Evolutionary conservation across 805 yeast species (phyloP), one percentile per base, ranked within the genome.

Genomic region (Tetrapisispora namnaoensis): DNA sequence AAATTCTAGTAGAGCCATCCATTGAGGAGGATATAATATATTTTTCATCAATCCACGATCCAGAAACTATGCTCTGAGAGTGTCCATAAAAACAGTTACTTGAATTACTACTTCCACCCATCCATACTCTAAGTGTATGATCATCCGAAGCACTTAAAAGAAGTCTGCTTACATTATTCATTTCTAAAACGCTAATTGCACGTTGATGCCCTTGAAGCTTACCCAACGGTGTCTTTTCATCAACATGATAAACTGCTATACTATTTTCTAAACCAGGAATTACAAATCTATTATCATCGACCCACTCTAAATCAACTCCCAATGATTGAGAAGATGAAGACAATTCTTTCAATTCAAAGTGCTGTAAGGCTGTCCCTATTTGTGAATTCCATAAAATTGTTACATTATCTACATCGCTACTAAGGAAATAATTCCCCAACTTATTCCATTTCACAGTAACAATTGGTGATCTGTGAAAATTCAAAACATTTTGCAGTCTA

Each of bases 101-200:
- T 28, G 79, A 74, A 51, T 77, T 77, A 22, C 77, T 67, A 32
- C 80, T 76, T 27, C 75, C 74, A 36, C 88, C 83, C 57, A 74
- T 77, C 95, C 96, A 90, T 20, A 88, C 70, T 55, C 86, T 76
- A 9, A 89, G 73, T 0, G 76, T 70, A 49, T 77, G 75, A 61
- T 90, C 96, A 60, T 86, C 95, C 1, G 95, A 80, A 9, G 86
- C 81, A 2, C 90, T 79, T 3, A 88, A 80, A 38, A 90, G 68
- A 30, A 83, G 63, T 54, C 78, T 78, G 16, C 73, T 69, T 2
- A 64, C 62, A 5, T 60, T 51, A 56, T 82, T 80, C 60, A 83
- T 86, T 30, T 69, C 62, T 4, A 89, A 68, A 5, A 67, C 66
- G 16, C 85, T 73, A 8, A 86, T 74, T 1, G 79, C 70, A 42